Conservation (phyloP, 306 rosid species). For the Coriaria nepalensis region DNA sequence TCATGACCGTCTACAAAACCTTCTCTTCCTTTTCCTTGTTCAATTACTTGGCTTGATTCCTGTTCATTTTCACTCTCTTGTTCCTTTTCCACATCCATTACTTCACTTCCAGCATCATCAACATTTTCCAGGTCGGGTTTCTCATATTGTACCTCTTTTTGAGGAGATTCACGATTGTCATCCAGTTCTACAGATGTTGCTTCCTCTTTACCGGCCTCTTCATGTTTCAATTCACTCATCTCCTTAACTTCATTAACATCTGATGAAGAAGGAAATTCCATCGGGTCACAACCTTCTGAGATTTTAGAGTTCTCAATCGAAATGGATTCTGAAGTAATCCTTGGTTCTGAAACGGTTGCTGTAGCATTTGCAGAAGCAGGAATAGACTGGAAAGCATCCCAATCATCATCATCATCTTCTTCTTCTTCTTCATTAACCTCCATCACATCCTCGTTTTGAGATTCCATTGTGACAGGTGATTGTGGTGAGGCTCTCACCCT, state of each 20-base stretch:
- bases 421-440: conserved; percentile 13
- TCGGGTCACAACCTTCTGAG: conserved; percentile 10
- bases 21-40: conserved; percentile 12
- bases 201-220: not conserved
- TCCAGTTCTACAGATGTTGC: not conserved
- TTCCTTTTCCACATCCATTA: conserved; percentile 13
- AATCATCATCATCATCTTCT: conserved; percentile 55
- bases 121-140: conserved; percentile 9
- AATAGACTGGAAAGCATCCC: conserved; percentile 93
- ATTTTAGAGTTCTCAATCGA: conserved; percentile 20
- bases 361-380: conserved; percentile 47
- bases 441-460: conserved; percentile 11
- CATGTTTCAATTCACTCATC: conserved; percentile 2
- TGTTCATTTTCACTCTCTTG: conserved; percentile 15
- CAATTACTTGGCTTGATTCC: conserved; percentile 15
- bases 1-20: conserved; percentile 10
- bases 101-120: conserved; percentile 12
- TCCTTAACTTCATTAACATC: not conserved
- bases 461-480: conserved; percentile 11
- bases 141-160: conserved; percentile 1
- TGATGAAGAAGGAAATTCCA: not conserved
- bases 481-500: conserved; percentile 25
- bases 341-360: conserved; percentile 25
- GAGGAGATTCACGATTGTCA: not conserved
- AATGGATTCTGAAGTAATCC: conserved; percentile 17